A percentile compares a stretch with the other conserved stretches of the same genome.
Evolutionary conservation across 1,284 basidiomycete species (phyloP).

Genomic region (Ganoderma meredithae): DNA sequence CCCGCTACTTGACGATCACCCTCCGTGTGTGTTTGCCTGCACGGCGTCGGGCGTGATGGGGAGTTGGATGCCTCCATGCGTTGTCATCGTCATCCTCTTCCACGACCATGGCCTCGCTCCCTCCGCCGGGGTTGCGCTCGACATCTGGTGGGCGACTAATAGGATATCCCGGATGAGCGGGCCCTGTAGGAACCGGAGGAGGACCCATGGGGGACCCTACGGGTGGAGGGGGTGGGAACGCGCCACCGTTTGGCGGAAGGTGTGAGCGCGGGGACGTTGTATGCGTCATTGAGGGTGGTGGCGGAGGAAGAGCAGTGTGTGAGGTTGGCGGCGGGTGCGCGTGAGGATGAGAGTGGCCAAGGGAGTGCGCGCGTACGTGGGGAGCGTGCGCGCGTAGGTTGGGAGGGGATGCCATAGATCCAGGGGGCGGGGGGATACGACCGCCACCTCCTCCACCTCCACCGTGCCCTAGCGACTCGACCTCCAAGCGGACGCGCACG

Average conservation of each 20-base stretch:
- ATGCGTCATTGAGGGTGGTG: constrained; percentile 8
- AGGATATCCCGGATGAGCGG: constrained; percentile 24
- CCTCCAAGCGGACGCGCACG: constrained; percentile 71
- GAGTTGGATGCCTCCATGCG: constrained; percentile 70
- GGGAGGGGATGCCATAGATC: constrained; percentile 20
- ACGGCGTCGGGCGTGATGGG: constrained; percentile 69
- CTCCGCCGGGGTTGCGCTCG: constrained; percentile 28
- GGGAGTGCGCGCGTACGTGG: constrained; percentile 21
- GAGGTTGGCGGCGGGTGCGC: constrained; percentile 20
- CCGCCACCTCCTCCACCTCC: constrained; percentile 12
- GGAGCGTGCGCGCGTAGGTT: constrained; percentile 6
- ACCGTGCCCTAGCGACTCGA: constrained; percentile 48
- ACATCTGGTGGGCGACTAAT: constrained; percentile 28
- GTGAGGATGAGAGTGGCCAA: constrained; percentile 16
- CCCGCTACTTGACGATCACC: constrained; percentile 42
- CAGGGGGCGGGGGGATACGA: constrained; percentile 16
- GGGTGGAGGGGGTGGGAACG: constrained; percentile 20
- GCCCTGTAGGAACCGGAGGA: constrained; percentile 10
- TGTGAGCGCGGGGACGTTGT: constrained; percentile 16
- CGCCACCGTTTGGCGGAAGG: constrained; percentile 18
- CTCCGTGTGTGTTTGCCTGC: constrained; percentile 78
- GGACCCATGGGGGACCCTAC: not conserved
- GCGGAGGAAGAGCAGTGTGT: constrained; percentile 24
- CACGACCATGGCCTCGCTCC: constrained; percentile 35
- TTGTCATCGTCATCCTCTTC: constrained; percentile 59